Conservation (phyloP, 2,329 filamentous ascomycete genomes). For the Aspergillus brunneoviolaceus region DNA sequence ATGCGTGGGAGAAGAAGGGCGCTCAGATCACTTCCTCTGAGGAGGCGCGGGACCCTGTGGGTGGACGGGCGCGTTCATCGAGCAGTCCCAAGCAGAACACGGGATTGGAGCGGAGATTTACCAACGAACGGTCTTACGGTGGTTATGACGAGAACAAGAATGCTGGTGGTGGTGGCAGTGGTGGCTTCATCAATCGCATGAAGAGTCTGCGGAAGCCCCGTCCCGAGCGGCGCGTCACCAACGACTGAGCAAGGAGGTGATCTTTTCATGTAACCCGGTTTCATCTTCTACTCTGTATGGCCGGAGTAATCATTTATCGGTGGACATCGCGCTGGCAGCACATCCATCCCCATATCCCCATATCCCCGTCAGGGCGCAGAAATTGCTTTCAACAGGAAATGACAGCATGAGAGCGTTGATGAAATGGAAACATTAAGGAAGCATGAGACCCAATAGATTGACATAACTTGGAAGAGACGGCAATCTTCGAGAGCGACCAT, state of each 20-base stretch:
- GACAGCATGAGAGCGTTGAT: neutral
- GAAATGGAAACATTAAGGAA: neutral
- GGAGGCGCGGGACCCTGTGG: constrained; percentile 34
- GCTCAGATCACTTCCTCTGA: constrained; percentile 56
- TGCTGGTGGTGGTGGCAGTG: constrained; percentile 54
- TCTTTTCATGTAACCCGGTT: neutral
- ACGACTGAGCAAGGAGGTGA: constrained; percentile 23
- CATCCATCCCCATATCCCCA: neutral
- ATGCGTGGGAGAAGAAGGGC: constrained; percentile 64
- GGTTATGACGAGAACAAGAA: constrained; percentile 42
- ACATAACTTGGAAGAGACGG: neutral
- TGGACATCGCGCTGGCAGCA: neutral
- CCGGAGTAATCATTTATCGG: neutral
- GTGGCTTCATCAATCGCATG: constrained; percentile 68
- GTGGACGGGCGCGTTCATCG: constrained; percentile 48
- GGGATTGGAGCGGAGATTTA: constrained; percentile 63
- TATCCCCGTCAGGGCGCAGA: neutral
- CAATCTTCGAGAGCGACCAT: neutral
- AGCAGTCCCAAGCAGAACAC: constrained; percentile 58
- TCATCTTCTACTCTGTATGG: neutral
- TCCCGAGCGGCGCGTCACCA: constrained; percentile 40
- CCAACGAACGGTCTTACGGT: constrained; percentile 51
- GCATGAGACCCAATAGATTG: neutral
- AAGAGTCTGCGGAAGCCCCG: constrained; percentile 69
- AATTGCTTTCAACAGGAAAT: neutral